Evolutionary conservation across 2,329 filamentous ascomycete species (phyloP), one percentile per base, ranked within the genome.

Genomic region (Cylindrodendrum hubeiense): DNA sequence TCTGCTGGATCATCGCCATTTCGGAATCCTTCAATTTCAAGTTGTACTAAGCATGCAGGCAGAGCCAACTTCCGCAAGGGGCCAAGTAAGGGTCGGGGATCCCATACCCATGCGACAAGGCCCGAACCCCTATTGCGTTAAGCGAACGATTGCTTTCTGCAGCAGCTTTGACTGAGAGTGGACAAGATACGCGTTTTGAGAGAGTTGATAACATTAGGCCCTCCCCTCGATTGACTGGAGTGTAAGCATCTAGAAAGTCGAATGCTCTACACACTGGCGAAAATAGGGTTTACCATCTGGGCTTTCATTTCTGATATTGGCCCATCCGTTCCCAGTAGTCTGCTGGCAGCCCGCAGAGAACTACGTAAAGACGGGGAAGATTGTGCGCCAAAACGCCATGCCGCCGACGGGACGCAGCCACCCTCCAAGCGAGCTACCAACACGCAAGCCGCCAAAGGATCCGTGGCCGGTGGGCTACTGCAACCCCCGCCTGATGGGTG

Each of bases 391-490:
- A 37, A 37, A 37, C 34, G 34, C 34, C 34, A 37, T 37, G 34
- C 34, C 10, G 34, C 34, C 34, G 13, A 37, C 6, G 13, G 34
- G 10, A 5, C 15, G 6, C 6, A 37, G 44, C 24, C 24, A 7
- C 44, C n/a, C 4, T 47, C 15, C 22, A 17, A 12, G 22, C 22
- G 7, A 47, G 34, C 34, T 33, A 12, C 28, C 28, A 33, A 28
- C 44, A 22, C 9, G 21, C 17, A 17, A 57, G 28, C 39, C 39
- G 26, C 28, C 54, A 28, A 57, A 49, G 54, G 54, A 57, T 57
- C 28, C 28, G 22, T 15, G 51, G 7, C 21, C 34, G 51, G 19
- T 26, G 22, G 15, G 22, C 51, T 41, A 54, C 51, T 54, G 51
- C 51, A 54, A 41, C 15, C 22, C 22, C 34, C 33, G 22, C 22